Base-by-base conservation (phyloP, 1,284 basidiomycete genomes). In the Mycosarcoma mackinlayi region DNA sequence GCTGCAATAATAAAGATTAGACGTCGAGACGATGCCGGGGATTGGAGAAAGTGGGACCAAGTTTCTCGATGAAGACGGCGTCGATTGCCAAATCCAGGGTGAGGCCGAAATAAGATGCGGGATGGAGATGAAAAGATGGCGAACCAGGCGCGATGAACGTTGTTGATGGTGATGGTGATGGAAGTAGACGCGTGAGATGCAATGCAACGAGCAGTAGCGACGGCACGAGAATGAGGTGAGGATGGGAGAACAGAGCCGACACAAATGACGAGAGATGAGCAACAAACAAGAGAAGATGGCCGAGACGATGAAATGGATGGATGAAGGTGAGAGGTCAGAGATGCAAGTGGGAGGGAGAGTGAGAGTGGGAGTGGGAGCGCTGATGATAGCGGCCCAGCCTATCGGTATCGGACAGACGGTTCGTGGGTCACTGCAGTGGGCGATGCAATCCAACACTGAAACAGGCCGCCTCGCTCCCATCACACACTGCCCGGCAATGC, bases 121-220 rank as follows among this genome's bases (percentile, higher is more conserved):
- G 38, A 28, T 10, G 11, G 16, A 47, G 38, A 54, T 55, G 62
- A 65, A 49, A 56, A 46, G 50, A 58, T 30, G 40, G 56, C 56
- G 62, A 55, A 51, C 51, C 56, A 21, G 47, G 56, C 62, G 62
- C 56, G 52, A 33, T 52, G 51, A 42, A n/a, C n/a, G n/a, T n/a
- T n/a, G n/a, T n/a, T n/a, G n/a, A n/a, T n/a, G 10, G 23, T 23
- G 18, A 45, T 33, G 14, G 11, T 33, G 21, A 40, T 28, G 7
- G 13, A 45, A 31, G 28, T 30, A 23, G 31, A 46, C 19, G 31
- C 34, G 35, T 41, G 19, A 4, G 18, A 49, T 63, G 54, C 48
- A 63, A 44, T 57, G 34, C 34, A 23, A 42, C n/a, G n/a, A n/a
- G n/a, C n/a, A n/a, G 11, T n/a, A 39, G 45, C 51, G 37, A 49